Evolutionary conservation across 2,329 filamentous ascomycete genomes (phyloP), one percentile per base, ranked within the genome.

Genomic region (Pestalotiopsis sp.): DNA sequence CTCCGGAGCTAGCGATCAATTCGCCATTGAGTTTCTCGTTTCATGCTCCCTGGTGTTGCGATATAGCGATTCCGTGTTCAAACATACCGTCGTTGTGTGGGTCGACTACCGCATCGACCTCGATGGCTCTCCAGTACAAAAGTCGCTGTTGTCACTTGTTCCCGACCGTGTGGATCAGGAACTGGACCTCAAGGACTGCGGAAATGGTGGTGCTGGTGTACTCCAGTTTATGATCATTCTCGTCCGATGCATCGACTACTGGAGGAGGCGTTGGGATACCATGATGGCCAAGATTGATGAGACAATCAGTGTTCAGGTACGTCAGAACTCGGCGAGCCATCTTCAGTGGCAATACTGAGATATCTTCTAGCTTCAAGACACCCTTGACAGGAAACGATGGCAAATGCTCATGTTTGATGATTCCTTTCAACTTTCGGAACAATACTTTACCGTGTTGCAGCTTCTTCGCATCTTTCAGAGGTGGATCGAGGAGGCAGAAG

Each of bases 381-480:
- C 70, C 4, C 66, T 70, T 17, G 70, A 71, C 57, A 67, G 36
- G 36, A 67, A 67, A 27, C 60, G 69, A 59, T 70, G 68, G 70
- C 31, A 60, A 60, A 66, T 45, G 45, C 49, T 70, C 36, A 71
- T 71, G 70, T 71, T 71, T 38, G 70, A 70, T 20, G 67, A 70
- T 25, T 70, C 68, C 2, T 70, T 70, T 56, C 69, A 71, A 67
- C 65, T 70, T 14, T 70, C 70, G 6, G 68, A 69, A n/a, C 70
- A 71, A 20, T 70, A 71, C 52, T 71, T 71, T 14, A 71, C 68
- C 4, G 67, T 70, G 14, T 60, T 70, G 12, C 70, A 71, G 23
- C 66, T 71, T 25, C 68, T 71, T 23, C 68, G 70, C 36, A 68
- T 70, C 31, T 71, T 67, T 41, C 68, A 68, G n/a, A 66, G 67